These are phyloP conservation scores for Colletotrichum graminicola DNA, from an alignment of 2,329 filamentous ascomycete genomes.

Conservation along the genomic window DNA sequence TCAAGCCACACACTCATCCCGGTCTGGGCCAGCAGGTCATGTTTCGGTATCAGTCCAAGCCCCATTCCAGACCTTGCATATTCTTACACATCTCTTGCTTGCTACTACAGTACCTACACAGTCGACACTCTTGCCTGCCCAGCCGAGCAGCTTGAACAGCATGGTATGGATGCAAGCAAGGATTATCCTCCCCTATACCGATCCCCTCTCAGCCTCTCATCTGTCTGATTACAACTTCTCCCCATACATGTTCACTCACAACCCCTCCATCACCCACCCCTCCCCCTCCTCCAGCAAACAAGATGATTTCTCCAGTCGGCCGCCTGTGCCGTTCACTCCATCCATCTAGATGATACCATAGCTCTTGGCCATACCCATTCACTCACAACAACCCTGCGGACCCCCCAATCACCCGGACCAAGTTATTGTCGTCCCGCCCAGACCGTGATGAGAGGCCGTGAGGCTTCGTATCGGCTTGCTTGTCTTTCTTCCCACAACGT, in stretches of 20 bases:
- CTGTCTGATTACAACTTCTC: constrained; percentile 26
- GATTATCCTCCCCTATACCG: constrained; percentile 30
- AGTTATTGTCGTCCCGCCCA: constrained; percentile 6
- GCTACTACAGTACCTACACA: no score
- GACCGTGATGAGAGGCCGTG: constrained; percentile 17
- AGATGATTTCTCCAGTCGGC: constrained; percentile 19
- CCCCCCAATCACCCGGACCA: constrained; percentile 1
- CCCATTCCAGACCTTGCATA: constrained; percentile 22
- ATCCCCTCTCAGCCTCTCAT: constrained; percentile 34
- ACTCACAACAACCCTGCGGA: neutral
- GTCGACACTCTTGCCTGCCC: neutral
- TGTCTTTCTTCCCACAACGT: neutral
- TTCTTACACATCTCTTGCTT: neutral
- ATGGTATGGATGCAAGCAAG: constrained; percentile 12
- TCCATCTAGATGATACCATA: constrained; percentile 19
- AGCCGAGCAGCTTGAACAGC: neutral
- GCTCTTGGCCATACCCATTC: constrained; percentile 15
- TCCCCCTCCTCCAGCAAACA: constrained; percentile 21
- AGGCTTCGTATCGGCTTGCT: constrained; percentile 8
- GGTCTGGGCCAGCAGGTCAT: constrained; percentile 28
- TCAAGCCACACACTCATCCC: constrained; percentile 24
- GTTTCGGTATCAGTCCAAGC: constrained; percentile 12
- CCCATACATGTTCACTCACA: constrained; percentile 6
- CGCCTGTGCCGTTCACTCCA: constrained; percentile 28
- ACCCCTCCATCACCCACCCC: constrained; percentile 29